These are phyloP conservation scores for Suillus plorans DNA, from an alignment of 768 basidiomycete genomes.

Conservation along the genomic window DNA sequence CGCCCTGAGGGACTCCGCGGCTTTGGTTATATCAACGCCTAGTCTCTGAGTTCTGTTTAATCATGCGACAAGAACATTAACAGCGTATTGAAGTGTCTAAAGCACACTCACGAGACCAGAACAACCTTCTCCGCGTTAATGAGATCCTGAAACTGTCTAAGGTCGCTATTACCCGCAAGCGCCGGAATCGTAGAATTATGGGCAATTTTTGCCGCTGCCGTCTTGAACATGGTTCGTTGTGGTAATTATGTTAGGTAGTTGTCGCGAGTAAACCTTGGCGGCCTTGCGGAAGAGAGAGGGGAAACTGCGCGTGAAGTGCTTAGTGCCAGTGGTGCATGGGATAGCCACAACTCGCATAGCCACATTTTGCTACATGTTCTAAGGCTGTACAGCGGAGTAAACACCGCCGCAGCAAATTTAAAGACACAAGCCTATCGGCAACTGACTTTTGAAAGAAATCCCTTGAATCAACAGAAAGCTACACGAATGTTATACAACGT, in stretches of 20 bases:
- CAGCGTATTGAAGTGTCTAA: neutral
- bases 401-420: neutral
- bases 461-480: neutral
- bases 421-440: neutral
- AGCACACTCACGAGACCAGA: constrained; percentile 60
- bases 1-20: constrained; percentile 65
- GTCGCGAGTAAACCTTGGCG: neutral
- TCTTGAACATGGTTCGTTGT: constrained; percentile 61
- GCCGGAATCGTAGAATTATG: constrained; percentile 85
- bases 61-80: neutral
- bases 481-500: constrained; percentile 2
- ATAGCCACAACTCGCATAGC: neutral
- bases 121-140: constrained; percentile 88
- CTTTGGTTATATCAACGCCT: constrained; percentile 61
- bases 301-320: neutral
- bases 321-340: neutral
- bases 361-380: neutral
- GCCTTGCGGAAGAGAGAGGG: neutral
- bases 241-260: neutral
- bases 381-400: neutral
- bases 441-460: neutral
- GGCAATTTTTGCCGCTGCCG: constrained; percentile 78
- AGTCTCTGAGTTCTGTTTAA: constrained; percentile 58
- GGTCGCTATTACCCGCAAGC: constrained; percentile 70
- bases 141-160: constrained; percentile 81